These are phyloP conservation scores for Mortierella sp. DNA, from an alignment of 371 early-diverging fungal species.

Conservation along the genomic window DNA sequence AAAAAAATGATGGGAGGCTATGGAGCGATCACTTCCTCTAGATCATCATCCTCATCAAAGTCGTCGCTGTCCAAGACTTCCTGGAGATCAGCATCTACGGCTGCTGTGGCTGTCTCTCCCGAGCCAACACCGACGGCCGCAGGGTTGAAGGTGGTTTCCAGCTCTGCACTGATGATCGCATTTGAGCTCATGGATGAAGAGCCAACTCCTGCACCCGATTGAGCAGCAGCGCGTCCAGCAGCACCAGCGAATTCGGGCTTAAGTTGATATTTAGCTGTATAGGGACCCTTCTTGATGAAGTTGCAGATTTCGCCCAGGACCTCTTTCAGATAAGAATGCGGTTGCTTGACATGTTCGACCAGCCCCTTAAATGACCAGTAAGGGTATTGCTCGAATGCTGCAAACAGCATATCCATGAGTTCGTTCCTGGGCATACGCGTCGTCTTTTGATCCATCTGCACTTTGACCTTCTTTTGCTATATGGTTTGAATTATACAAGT, in stretches of 20 bases:
- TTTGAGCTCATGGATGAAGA: constrained; percentile 9
- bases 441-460: constrained; percentile 70
- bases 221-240: constrained; percentile 58
- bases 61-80: constrained; percentile 58
- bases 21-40: constrained; percentile 33
- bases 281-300: constrained; percentile 87
- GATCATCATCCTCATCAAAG: constrained; percentile 50
- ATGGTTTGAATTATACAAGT: too few species aligned
- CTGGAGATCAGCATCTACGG: constrained; percentile 56
- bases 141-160: constrained; percentile 51
- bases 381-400: constrained; percentile 81
- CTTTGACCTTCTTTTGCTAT: constrained; percentile 59
- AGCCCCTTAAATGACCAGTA: constrained; percentile 91
- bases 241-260: constrained; percentile 82
- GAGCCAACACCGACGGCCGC: constrained; percentile 47
- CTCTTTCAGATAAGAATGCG: constrained; percentile 86
- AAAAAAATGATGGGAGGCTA: constrained; percentile 4
- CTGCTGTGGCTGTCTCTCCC: constrained; percentile 45
- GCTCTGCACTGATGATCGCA: constrained; percentile 23
- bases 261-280: constrained; percentile 83
- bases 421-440: constrained; percentile 89
- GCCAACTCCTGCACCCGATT: constrained; percentile 13
- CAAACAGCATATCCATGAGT: constrained; percentile 86
- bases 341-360: constrained; percentile 84
- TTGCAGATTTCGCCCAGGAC: constrained; percentile 83